Percentiles rank a stretch among this genome's conserved stretches.
Evolutionary conservation across 1,139 yeast genomes (phyloP).

Genomic region (Debaryomyces udenii): DNA sequence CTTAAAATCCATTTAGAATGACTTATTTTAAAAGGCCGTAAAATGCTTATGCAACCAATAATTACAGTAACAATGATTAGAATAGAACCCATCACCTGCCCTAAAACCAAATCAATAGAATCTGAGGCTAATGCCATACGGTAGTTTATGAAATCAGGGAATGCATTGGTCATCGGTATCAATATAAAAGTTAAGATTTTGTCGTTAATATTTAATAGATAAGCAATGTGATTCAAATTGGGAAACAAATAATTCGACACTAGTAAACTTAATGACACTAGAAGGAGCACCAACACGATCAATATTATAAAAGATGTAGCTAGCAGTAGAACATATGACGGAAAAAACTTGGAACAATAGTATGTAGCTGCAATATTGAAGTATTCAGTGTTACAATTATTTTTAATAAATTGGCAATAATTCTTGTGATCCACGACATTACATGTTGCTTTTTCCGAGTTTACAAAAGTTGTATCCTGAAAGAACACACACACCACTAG

Average conservation of each 20-base stretch:
- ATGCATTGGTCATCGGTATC: slow-evolving; percentile 43
- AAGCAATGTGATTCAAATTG: slow-evolving; percentile 34
- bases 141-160: slow-evolving; percentile 45
- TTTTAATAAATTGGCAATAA: slow-evolving; percentile 24
- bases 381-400: slow-evolving; percentile 29
- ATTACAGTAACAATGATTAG: slow-evolving; percentile 40
- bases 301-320: slow-evolving; percentile 22
- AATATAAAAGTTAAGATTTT: slow-evolving; percentile 39
- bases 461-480: background rate
- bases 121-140: slow-evolving; percentile 34
- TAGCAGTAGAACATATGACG: slow-evolving; percentile 16
- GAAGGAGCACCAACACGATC: slow-evolving; percentile 21
- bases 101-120: slow-evolving; percentile 41
- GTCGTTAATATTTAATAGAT: slow-evolving; percentile 29
- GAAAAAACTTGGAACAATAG: slow-evolving; percentile 27
- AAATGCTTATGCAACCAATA: slow-evolving; percentile 36
- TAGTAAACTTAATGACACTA: slow-evolving; percentile 33
- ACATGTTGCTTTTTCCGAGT: slow-evolving; percentile 1
- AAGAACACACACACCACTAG: slow-evolving; percentile 2
- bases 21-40: slow-evolving; percentile 28
- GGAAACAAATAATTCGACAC: slow-evolving; percentile 41
- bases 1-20: slow-evolving; percentile 26
- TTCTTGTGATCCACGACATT: slow-evolving; percentile 8
- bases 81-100: slow-evolving; percentile 45
- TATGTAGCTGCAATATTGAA: slow-evolving; percentile 29